phyloP scores from a whole-genome alignment of 2,329 filamentous ascomycete species.

The Trichoderma brevicompactum region DNA sequence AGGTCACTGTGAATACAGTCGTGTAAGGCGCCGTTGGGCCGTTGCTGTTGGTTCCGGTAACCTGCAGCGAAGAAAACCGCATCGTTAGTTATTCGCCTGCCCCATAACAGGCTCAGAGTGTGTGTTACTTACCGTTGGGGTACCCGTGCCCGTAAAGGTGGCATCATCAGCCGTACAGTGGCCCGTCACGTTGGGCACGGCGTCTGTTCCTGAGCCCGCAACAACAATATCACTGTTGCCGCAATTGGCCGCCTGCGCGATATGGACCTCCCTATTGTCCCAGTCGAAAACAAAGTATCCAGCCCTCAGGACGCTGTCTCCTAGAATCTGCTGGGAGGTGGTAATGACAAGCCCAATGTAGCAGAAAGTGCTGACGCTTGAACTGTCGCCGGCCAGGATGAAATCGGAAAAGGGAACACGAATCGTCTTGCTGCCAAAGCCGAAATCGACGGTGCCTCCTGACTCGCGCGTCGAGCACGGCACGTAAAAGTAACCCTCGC shows the following conservation, averaged over 20 bases:
- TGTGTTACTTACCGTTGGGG: constrained; percentile 9
- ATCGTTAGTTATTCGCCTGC: not conserved
- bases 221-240: constrained; percentile 46
- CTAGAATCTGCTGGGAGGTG: constrained; percentile 50
- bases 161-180: constrained; percentile 44
- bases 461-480: constrained; percentile 46
- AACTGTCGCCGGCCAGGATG: constrained; percentile 42
- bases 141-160: constrained; percentile 11
- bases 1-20: constrained; percentile 37
- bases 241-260: constrained; percentile 49
- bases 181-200: constrained; percentile 43
- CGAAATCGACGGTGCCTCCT: constrained; percentile 53
- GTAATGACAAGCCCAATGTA: constrained; percentile 49
- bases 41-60: constrained; percentile 20
- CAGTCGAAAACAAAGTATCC: constrained; percentile 54
- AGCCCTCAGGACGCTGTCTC: constrained; percentile 49
- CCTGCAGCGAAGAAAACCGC: constrained; percentile 14
- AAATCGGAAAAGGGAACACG: constrained; percentile 54
- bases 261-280: constrained; percentile 49
- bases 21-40: constrained; percentile 33
- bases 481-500: constrained; percentile 51
- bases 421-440: constrained; percentile 49
- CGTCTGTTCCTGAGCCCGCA: constrained; percentile 40
- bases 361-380: constrained; percentile 43
- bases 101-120: not conserved